Base-by-base conservation (phyloP, 1,284 basidiomycete species). In the Papiliotrema terrestris region DNA sequence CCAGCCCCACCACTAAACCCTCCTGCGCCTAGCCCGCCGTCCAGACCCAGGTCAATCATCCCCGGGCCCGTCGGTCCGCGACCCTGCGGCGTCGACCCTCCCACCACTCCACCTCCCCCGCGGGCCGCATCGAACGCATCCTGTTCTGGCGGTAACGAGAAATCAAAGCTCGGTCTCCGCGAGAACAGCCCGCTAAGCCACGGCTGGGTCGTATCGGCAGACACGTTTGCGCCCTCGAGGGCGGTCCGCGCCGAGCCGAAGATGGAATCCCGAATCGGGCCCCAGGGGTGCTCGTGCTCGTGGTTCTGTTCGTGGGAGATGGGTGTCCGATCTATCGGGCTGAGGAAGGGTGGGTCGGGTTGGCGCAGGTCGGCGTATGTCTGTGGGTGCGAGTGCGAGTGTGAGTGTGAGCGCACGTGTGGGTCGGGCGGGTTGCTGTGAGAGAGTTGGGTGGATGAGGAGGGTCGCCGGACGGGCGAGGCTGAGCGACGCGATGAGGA, bases 241-340 rank as follows among this genome's bases (percentile, higher is more conserved):
- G 51, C 45, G 13, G 45, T 52, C 20, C 51, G 19, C 2, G 51
- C 51, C 13, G 51, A 52, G 22, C 51, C 51, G 35, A 52, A 52
- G 8, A 52, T 52, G 3, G 51, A 52, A 6, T 52, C 45, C 19
- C 37, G 32, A 8, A 43, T 22, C 11, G 51, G 42, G 26, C 45
- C 51, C 51, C 51, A 52, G 23, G 8, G 8, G 42, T 52, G 23
- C 6, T 38, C 13, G n/a, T 35, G 13, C 9, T 39, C 36, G n/a
- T 20, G 22, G 19, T 3, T 3, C 8, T 9, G 3, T 4, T 32
- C 9, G 17, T 15, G 15, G 2, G 32, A 4, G 46, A 37, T 14
- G 19, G 17, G 35, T 9, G 26, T 17, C 3, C 32, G 45, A 20
- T 32, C 25, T 11, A 46, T 23, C 17, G 15, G 46, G 9, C 9